A percentile compares a stretch with the other conserved stretches of the same genome.
These are phyloP conservation scores for Xanthoconium purpureum DNA, from an alignment of 768 basidiomycete species.

Conservation along the genomic window DNA sequence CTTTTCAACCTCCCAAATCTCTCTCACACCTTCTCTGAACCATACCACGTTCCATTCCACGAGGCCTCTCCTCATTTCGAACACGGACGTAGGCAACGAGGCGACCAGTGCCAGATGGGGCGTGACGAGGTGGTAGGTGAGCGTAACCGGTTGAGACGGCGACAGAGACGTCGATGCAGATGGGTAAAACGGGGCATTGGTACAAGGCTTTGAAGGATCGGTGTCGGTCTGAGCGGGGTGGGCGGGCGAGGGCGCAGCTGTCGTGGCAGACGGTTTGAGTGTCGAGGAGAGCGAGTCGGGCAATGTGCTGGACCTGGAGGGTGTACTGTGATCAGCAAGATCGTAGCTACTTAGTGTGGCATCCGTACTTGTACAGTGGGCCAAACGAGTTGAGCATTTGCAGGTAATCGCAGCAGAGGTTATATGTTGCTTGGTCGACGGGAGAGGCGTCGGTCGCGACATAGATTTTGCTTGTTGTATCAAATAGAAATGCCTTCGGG, in stretches of 20 bases:
- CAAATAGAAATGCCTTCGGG: slow-evolving; percentile 92
- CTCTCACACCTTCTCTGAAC: slow-evolving; percentile 78
- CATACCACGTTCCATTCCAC: slow-evolving; percentile 87
- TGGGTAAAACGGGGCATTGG: slow-evolving; percentile 60
- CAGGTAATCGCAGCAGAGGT: slow-evolving; percentile 88
- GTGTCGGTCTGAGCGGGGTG: neutral
- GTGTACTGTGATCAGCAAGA: slow-evolving; percentile 4
- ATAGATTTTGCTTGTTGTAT: slow-evolving; percentile 78
- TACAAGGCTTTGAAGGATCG: slow-evolving; percentile 13
- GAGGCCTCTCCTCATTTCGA: slow-evolving; percentile 67
- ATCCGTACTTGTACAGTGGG: slow-evolving; percentile 72
- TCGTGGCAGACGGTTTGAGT: neutral
- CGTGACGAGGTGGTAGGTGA: slow-evolving; percentile 82
- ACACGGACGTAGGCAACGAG: slow-evolving; percentile 68
- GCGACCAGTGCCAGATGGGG: slow-evolving; percentile 68
- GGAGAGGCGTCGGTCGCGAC: slow-evolving; percentile 94
- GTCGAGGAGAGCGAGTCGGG: neutral
- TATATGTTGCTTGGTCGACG: slow-evolving; percentile 84
- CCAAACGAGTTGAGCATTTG: slow-evolving; percentile 85
- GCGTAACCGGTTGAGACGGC: slow-evolving; percentile 60
- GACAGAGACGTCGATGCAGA: slow-evolving; percentile 63
- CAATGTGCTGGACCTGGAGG: slow-evolving; percentile 20
- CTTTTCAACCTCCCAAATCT: slow-evolving; percentile 75
- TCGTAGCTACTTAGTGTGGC: neutral
- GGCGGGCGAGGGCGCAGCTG: neutral